phyloP scores from a whole-genome alignment of 148 eudicot species.

The Limonium bicolor region DNA sequence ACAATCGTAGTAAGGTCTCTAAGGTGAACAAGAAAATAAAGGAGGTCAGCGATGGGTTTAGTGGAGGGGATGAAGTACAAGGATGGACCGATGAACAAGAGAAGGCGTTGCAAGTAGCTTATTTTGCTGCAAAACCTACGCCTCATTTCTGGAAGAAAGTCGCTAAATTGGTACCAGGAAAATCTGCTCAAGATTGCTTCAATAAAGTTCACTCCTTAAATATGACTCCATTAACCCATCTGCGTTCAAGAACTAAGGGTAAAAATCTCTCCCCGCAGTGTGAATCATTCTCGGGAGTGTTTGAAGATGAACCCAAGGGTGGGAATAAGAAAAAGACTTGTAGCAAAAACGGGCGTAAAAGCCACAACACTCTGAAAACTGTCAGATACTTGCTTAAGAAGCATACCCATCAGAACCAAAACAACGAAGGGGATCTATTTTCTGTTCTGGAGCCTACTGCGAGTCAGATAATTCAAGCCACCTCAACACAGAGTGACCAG shows the following conservation, averaged over 20 bases:
- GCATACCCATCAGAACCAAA: slow-evolving; percentile 28
- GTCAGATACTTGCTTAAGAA: slow-evolving; percentile 54
- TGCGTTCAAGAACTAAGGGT: slow-evolving; percentile 32
- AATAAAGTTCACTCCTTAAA: slow-evolving; percentile 57
- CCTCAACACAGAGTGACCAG: slow-evolving; percentile 11
- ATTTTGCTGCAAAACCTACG: slow-evolving; percentile 68
- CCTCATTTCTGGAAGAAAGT: slow-evolving; percentile 88
- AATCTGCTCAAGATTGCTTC: slow-evolving; percentile 87
- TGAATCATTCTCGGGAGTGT: slow-evolving; percentile 21
- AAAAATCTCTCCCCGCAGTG: slow-evolving; percentile 16
- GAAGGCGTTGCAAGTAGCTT: slow-evolving; percentile 61
- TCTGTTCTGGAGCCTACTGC: slow-evolving; percentile 40
- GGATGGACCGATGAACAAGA: slow-evolving; percentile 84
- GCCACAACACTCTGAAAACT: slow-evolving; percentile 38
- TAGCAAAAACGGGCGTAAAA: slow-evolving; percentile 22
- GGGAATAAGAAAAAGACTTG: slow-evolving; percentile 23
- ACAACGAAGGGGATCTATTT: slow-evolving; percentile 40
- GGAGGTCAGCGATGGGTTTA: slow-evolving; percentile 17
- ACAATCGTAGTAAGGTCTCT: slow-evolving; percentile 7
- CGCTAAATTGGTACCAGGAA: slow-evolving; percentile 82
- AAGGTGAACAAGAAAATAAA: slow-evolving; percentile 56
- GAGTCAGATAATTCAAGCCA: slow-evolving; percentile 10
- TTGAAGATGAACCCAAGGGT: slow-evolving; percentile 28
- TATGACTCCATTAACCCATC: slow-evolving; percentile 46
- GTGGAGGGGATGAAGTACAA: slow-evolving; percentile 12